Percentiles rank a stretch among this genome's conserved stretches.
Evolutionary conservation across 2,329 filamentous ascomycete species (phyloP).

Genomic region (Aspergillus bombycis): DNA sequence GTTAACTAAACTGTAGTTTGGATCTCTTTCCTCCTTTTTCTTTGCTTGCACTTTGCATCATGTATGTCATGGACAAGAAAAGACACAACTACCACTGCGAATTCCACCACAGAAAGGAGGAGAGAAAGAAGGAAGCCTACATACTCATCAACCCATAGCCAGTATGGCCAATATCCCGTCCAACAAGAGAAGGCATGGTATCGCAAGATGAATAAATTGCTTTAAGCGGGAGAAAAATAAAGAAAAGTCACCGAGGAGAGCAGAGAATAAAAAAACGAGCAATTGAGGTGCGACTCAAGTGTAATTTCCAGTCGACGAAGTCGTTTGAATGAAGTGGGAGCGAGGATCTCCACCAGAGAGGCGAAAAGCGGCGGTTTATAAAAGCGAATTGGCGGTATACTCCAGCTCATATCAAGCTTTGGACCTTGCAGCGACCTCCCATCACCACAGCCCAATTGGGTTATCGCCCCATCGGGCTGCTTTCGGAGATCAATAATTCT

Average conservation of each 20-base stretch:
- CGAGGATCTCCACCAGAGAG: not conserved
- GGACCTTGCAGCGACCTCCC: not conserved
- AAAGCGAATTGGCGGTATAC: not conserved
- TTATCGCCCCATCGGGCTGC: not conserved
- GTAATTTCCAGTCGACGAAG: too few relatives aligned
- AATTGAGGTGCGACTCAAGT: not conserved
- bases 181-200: slow-evolving; percentile 35
- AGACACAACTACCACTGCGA: not conserved
- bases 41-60: not conserved
- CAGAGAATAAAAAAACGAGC: not conserved
- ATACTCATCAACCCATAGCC: slow-evolving; percentile 61
- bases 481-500: not conserved
- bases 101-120: not conserved
- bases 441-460: not conserved
- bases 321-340: not conserved
- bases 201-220: not conserved
- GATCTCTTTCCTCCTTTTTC: not conserved
- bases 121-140: slow-evolving; percentile 11
- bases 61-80: too few relatives aligned
- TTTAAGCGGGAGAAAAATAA: not conserved
- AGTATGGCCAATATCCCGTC: slow-evolving; percentile 49
- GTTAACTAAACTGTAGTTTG: not conserved
- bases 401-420: not conserved
- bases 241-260: not conserved
- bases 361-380: not conserved